phyloP scores from a whole-genome alignment of 306 rosid genomes.

The Ziziphus jujuba region DNA sequence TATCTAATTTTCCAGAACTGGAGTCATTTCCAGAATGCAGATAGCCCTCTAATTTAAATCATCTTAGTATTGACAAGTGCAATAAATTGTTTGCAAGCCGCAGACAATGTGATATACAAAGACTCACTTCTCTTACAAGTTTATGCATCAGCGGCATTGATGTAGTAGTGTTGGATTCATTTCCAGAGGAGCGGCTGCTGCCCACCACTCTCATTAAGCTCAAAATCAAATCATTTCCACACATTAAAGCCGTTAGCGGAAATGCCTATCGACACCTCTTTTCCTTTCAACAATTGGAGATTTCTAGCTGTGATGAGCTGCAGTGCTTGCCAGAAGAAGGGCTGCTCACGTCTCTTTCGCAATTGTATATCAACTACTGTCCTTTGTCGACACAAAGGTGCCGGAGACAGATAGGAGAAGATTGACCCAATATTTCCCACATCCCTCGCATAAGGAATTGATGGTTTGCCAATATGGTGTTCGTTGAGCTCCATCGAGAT shows the following conservation, averaged over 20 bases:
- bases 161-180: conserved; percentile 13
- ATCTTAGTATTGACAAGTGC: background rate
- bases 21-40: conserved; percentile 18
- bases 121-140: accelerated
- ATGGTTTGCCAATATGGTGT: background rate
- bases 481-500: too few relatives aligned
- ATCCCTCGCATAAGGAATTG: background rate
- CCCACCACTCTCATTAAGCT: conserved; percentile 4
- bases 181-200: conserved; percentile 21
- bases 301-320: background rate
- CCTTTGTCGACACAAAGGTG: background rate
- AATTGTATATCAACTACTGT: accelerated
- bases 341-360: conserved; percentile 15
- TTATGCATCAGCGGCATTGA: background rate
- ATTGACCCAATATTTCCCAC: conserved; percentile 34
- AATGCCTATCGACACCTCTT: conserved; percentile 20
- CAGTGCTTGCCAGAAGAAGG: conserved; percentile 28
- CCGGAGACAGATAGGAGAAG: conserved; percentile 21
- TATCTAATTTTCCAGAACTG: background rate
- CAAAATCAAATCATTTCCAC: accelerated
- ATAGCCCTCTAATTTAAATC: background rate
- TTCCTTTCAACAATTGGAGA: background rate
- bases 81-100: conserved; percentile 17
- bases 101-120: conserved; percentile 19
- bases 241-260: conserved; percentile 7